These are phyloP conservation scores for Lachnellula cervina DNA, from an alignment of 2,329 filamentous ascomycete species.

Conservation along the genomic window DNA sequence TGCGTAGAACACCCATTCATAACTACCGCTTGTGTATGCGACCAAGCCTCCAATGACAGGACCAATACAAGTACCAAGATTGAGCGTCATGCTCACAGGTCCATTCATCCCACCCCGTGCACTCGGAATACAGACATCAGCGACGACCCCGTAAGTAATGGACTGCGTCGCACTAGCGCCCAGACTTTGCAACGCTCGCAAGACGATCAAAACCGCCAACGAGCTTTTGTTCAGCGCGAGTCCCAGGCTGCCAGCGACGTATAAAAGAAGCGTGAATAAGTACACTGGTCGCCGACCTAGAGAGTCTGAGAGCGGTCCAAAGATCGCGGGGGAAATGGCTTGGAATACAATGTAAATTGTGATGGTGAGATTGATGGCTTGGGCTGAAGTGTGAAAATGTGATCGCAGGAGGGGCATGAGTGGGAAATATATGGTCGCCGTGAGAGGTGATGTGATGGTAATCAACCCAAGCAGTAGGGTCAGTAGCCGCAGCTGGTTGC, in stretches of 20 bases:
- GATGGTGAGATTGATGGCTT: slow-evolving; percentile 19
- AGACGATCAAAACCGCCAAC: slow-evolving; percentile 45
- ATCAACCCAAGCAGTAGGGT: slow-evolving; percentile 29
- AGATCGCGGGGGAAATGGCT: slow-evolving; percentile 50
- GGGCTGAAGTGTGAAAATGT: slow-evolving; percentile 41
- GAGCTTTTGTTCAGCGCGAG: slow-evolving; percentile 41
- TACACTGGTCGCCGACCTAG: slow-evolving; percentile 50
- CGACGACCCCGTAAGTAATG: slow-evolving; percentile 59
- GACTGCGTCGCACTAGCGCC: slow-evolving; percentile 55
- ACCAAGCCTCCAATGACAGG: slow-evolving; percentile 32
- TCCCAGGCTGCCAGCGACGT: slow-evolving; percentile 50
- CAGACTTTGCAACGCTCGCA: slow-evolving; percentile 53
- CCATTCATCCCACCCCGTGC: slow-evolving; percentile 55
- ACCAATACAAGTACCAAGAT: slow-evolving; percentile 20
- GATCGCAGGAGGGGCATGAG: slow-evolving; percentile 43
- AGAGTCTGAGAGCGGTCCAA: slow-evolving; percentile 49
- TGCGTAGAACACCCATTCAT: slow-evolving; percentile 35
- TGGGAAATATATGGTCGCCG: slow-evolving; percentile 49
- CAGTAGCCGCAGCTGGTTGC: background rate
- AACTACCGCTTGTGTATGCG: slow-evolving; percentile 27
- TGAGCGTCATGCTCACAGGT: slow-evolving; percentile 23
- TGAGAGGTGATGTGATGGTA: slow-evolving; percentile 51
- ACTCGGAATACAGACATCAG: slow-evolving; percentile 60
- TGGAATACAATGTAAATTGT: slow-evolving; percentile 37
- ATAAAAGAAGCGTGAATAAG: slow-evolving; percentile 46